These are phyloP conservation scores for Cercospora citrullina DNA, from an alignment of 2,329 filamentous ascomycete genomes.

Conservation along the genomic window DNA sequence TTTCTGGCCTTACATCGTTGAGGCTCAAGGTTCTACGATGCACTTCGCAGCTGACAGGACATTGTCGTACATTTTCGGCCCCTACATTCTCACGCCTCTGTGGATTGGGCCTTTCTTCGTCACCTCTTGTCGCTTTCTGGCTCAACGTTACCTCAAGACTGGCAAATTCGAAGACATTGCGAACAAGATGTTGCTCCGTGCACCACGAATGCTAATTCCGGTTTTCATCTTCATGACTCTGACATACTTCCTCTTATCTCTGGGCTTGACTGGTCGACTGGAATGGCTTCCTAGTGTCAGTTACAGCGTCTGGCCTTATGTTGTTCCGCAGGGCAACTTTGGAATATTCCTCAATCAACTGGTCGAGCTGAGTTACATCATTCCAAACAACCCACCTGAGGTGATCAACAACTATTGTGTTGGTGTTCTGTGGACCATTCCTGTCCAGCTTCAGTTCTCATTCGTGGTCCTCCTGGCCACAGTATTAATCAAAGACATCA, in stretches of 20 bases:
- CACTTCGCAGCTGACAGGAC: conserved; percentile 47
- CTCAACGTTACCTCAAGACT: conserved; percentile 45
- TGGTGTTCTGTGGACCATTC: conserved; percentile 53
- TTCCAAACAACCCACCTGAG: conserved; percentile 52
- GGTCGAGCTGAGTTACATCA: conserved; percentile 48
- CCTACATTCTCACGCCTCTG: conserved; percentile 49
- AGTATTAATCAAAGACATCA: conserved; percentile 49
- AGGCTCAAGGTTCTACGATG: conserved; percentile 36
- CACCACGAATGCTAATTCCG: conserved; percentile 51
- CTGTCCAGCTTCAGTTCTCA: conserved; percentile 51
- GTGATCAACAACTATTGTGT: conserved; percentile 53
- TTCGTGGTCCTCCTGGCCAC: conserved; percentile 48
- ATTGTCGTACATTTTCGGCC: conserved; percentile 45
- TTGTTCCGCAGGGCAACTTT: conserved; percentile 43
- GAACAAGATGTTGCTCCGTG: conserved; percentile 47
- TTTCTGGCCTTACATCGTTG: conserved; percentile 40
- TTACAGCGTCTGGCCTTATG: conserved; percentile 53
- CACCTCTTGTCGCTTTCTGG: conserved; percentile 50
- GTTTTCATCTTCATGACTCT: conserved; percentile 46
- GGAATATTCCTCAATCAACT: conserved; percentile 48
- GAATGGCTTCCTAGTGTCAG: conserved; percentile 50
- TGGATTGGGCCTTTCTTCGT: conserved; percentile 54
- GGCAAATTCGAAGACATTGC: conserved; percentile 48
- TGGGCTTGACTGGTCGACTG: conserved; percentile 46
- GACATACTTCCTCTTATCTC: conserved; percentile 51